phyloP scores from a whole-genome alignment of 2,329 filamentous ascomycete species.

The Thermomyces lanuginosus region DNA sequence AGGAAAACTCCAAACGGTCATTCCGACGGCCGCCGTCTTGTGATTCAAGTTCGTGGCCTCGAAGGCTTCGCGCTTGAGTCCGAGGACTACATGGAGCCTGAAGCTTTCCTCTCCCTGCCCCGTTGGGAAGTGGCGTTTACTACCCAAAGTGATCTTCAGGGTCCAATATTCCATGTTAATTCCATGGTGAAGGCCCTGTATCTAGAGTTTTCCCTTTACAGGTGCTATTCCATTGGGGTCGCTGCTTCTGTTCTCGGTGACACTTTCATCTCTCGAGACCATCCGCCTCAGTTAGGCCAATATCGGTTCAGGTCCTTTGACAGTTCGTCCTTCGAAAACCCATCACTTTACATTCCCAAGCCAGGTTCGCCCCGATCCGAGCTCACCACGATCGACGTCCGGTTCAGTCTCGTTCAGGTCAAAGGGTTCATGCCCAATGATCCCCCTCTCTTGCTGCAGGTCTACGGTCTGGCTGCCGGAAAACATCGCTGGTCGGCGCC shows the following conservation, averaged over 20 bases:
- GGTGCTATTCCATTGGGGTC: slow-evolving; percentile 77
- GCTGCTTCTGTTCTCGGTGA: slow-evolving; percentile 59
- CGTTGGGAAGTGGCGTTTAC: slow-evolving; percentile 74
- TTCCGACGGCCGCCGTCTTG: slow-evolving; percentile 66
- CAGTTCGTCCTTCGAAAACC: slow-evolving; percentile 12
- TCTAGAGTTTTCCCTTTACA: slow-evolving; percentile 80
- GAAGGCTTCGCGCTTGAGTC: slow-evolving; percentile 86
- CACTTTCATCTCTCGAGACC: slow-evolving; percentile 36
- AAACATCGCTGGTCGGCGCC: slow-evolving; percentile 77
- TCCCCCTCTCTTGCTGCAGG: slow-evolving; percentile 78
- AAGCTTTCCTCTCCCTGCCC: slow-evolving; percentile 74
- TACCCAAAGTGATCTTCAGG: slow-evolving; percentile 71
- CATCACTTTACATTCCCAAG: too few species aligned
- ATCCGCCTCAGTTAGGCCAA: too few species aligned
- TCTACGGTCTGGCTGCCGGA: slow-evolving; percentile 67
- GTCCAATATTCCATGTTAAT: slow-evolving; percentile 74
- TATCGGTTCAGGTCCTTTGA: slow-evolving; percentile 8
- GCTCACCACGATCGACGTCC: slow-evolving; percentile 66
- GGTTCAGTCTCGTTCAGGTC: slow-evolving; percentile 64
- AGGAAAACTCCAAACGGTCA: slow-evolving; percentile 23
- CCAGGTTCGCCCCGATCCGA: slow-evolving; percentile 33
- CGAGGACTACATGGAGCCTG: slow-evolving; percentile 63
- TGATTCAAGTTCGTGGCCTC: slow-evolving; percentile 64
- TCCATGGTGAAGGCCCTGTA: slow-evolving; percentile 63
- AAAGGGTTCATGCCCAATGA: slow-evolving; percentile 81